A percentile compares a stretch with the other conserved stretches of the same genome.
phyloP scores from a whole-genome alignment of 768 basidiomycete genomes.

The Suillus hirtellus region DNA sequence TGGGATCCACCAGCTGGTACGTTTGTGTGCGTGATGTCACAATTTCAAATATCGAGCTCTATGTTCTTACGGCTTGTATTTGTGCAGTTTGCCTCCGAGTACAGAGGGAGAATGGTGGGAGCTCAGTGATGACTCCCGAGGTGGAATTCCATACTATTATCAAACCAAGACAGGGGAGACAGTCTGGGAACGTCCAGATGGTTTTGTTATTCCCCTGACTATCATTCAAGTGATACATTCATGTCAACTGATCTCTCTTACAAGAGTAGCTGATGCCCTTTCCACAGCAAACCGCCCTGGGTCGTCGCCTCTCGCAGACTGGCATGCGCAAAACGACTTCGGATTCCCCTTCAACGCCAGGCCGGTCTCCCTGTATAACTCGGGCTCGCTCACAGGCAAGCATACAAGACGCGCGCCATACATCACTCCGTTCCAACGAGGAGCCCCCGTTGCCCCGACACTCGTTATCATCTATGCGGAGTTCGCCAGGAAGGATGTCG shows the following conservation, averaged over 20 bases:
- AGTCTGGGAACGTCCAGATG: conserved; percentile 87
- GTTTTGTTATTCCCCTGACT: conserved; percentile 89
- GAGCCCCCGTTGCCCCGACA: conserved; percentile 31
- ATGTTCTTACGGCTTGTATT: conserved; percentile 11
- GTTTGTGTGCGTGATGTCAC: conserved; percentile 66
- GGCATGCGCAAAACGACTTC: conserved; percentile 33
- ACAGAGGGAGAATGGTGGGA: conserved; percentile 97
- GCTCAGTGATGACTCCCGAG: conserved; percentile 78
- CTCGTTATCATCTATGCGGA: conserved; percentile 35
- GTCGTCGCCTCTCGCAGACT: conserved; percentile 65
- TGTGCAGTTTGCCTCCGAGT: conserved; percentile 72
- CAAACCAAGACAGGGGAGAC: conserved; percentile 91
- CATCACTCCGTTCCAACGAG: conserved; percentile 28
- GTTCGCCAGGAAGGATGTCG: conserved; percentile 33
- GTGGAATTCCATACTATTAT: conserved; percentile 89
- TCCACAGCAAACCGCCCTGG: conserved; percentile 66
- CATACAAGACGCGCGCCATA: conserved; percentile 36
- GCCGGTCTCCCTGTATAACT: neutral
- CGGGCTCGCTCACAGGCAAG: conserved; percentile 38
- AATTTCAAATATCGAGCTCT: conserved; percentile 22
- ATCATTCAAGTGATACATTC: conserved; percentile 71
- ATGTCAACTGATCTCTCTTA: neutral
- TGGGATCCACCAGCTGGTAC: conserved; percentile 92
- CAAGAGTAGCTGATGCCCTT: neutral
- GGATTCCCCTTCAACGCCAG: neutral